phyloP scores from a whole-genome alignment of 2,329 filamentous ascomycete genomes.

The Talaromyces sp. region DNA sequence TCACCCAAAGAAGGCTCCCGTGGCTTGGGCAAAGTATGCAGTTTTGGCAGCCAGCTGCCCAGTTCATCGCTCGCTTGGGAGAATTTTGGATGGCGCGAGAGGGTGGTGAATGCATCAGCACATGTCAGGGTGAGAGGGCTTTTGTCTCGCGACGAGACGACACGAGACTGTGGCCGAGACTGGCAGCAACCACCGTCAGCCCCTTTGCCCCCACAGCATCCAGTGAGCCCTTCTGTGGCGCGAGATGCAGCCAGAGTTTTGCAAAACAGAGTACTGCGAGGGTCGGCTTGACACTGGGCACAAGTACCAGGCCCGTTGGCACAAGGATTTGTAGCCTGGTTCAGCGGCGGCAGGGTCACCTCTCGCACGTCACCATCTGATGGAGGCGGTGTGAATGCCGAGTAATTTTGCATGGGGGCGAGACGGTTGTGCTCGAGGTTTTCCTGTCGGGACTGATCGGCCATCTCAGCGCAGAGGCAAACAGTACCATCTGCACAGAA shows the following conservation, averaged over 20 bases:
- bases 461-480: constrained; percentile 71
- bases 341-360: constrained; percentile 37
- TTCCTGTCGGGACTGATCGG: constrained; percentile 41
- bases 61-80: constrained; percentile 68
- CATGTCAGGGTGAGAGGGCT: constrained; percentile 60
- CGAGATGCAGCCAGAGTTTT: constrained; percentile 66
- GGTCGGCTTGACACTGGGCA: constrained; percentile 70
- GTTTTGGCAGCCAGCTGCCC: constrained; percentile 68
- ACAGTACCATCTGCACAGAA: constrained; percentile 80
- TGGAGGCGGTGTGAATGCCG: constrained; percentile 48
- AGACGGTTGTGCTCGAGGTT: constrained; percentile 33
- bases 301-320: constrained; percentile 72
- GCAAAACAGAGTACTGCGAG: constrained; percentile 77
- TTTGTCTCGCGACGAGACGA: constrained; percentile 26
- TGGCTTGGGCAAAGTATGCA: constrained; percentile 52
- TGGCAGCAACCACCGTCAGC: constrained; percentile 60
- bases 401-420: constrained; percentile 42
- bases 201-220: constrained; percentile 58
- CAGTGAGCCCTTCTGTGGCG: constrained; percentile 39
- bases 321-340: constrained; percentile 39
- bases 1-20: constrained; percentile 27
- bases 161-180: constrained; percentile 24
- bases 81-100: constrained; percentile 72
- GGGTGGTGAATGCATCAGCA: constrained; percentile 72
- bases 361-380: constrained; percentile 55